Base-by-base conservation (phyloP, 768 basidiomycete species). In the Rubroboletus satanas region DNA sequence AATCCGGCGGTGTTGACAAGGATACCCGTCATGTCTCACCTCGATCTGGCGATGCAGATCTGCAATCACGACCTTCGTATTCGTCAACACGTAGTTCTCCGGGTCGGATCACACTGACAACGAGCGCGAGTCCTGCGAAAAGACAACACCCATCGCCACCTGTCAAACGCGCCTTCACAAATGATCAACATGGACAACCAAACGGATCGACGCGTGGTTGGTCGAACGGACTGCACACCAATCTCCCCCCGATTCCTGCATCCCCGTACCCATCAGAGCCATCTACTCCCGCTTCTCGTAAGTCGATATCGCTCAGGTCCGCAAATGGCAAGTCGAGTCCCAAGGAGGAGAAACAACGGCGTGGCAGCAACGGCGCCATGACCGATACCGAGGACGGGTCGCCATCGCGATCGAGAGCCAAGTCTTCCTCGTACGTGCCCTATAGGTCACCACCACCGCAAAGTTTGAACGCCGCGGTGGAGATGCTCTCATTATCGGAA, bases 401-500 rank as follows among this genome's bases (percentile, higher is more conserved):
- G 7, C 69, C 68, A 44, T 73, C 79, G n/a, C 79, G 81, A 38
- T 71, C 73, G 41, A 74, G 78, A 58, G 68, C 79, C 23, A 85
- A 82, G 63, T 78, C 81, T 43, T 79, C 82, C 17, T 76, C 83
- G 14, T 79, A 80, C 62, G 70, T 83, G 31, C 74, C 83, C 15
- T 74, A 79, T 67, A 77, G 77, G 50, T 72, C 83, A 17, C 80
- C 80, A 43, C 78, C 74, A 50, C 84, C 85, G 0, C 88, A 89
- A 71, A 88, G 86, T 58, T 74, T 91, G 44, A 81, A 79, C 60
- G 88, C 87, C 52, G 88, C 86, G 15, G 72, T 87, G 33, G 85
- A 90, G 69, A 79, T 84, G 71, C 71, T 90, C 10, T 69, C 70
- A 14, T 56, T 67, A 41, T 64, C 71, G 10, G 70, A 71, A 44